Evolutionary conservation across 2,329 filamentous ascomycete species (phyloP).

Genomic region (Calycina marina): DNA sequence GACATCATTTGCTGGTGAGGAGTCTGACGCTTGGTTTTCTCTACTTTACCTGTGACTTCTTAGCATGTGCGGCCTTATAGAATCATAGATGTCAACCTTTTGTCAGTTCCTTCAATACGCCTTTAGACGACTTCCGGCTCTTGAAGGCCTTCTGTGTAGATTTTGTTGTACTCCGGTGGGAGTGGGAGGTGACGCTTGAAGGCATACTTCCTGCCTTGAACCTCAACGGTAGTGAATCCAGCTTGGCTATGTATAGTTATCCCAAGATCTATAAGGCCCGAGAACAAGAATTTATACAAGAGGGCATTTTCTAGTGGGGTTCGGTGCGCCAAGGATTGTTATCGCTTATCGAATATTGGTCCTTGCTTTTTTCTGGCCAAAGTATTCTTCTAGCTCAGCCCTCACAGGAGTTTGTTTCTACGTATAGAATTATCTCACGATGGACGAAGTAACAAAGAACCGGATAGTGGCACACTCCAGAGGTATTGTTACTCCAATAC

Average conservation of each 20-base stretch:
- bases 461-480: no score
- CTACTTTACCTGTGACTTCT: constrained; percentile 53
- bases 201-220: constrained; percentile 79
- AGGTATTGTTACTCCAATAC: no score
- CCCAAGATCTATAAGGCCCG: background rate
- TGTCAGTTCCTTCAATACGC: constrained; percentile 65
- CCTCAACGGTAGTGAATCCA: constrained; percentile 66
- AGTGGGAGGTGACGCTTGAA: constrained; percentile 53
- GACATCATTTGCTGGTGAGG: constrained; percentile 95
- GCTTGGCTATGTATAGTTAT: constrained; percentile 26
- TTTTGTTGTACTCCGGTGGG: constrained; percentile 90
- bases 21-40: constrained; percentile 58
- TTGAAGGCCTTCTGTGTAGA: constrained; percentile 81
- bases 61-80: constrained; percentile 4
- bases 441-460: no score
- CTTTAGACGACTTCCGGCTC: constrained; percentile 78
- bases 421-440: no score
- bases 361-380: no score
- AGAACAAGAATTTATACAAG: constrained; percentile 1
- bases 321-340: constrained; percentile 10
- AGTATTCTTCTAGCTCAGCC: no score
- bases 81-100: constrained; percentile 50
- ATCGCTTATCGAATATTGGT: constrained; percentile 16
- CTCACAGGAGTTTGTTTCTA: no score
- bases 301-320: constrained; percentile 4